phyloP scores from a whole-genome alignment of 2,329 filamentous ascomycete genomes.

The Knufia fluminis region DNA sequence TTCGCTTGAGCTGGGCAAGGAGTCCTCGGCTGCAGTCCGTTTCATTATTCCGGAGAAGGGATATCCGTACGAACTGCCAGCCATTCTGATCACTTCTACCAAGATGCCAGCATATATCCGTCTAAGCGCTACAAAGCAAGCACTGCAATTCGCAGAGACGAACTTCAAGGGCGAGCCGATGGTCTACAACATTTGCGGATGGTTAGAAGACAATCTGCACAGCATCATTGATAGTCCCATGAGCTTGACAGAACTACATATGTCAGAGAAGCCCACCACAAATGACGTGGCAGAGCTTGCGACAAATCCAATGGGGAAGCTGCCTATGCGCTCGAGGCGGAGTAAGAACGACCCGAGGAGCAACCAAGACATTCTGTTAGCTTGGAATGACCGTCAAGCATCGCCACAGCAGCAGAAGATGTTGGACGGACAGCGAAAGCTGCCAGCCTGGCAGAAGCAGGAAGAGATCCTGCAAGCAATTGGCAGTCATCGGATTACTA shows the following conservation, averaged over 20 bases:
- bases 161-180: constrained; percentile 75
- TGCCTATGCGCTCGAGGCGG: neutral
- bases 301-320: no score
- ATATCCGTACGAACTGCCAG: constrained; percentile 58
- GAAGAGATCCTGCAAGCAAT: constrained; percentile 70
- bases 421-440: constrained; percentile 58
- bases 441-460: constrained; percentile 82
- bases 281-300: neutral
- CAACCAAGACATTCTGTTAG: constrained; percentile 40
- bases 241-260: constrained; percentile 70
- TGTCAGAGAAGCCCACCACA: constrained; percentile 33
- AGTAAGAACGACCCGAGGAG: constrained; percentile 14
- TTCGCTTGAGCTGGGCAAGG: constrained; percentile 41
- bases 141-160: constrained; percentile 60
- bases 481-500: constrained; percentile 72
- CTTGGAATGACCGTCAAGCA: constrained; percentile 62
- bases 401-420: constrained; percentile 62
- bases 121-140: constrained; percentile 72
- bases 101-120: constrained; percentile 80
- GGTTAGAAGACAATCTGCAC: constrained; percentile 78
- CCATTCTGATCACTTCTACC: constrained; percentile 54
- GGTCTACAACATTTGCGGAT: constrained; percentile 83
- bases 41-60: constrained; percentile 58
- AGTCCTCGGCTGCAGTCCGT: constrained; percentile 37
- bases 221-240: constrained; percentile 78